These are phyloP conservation scores for Desmodesmus armatus DNA, from an alignment of 139 green algal genomes.

Conservation along the genomic window DNA sequence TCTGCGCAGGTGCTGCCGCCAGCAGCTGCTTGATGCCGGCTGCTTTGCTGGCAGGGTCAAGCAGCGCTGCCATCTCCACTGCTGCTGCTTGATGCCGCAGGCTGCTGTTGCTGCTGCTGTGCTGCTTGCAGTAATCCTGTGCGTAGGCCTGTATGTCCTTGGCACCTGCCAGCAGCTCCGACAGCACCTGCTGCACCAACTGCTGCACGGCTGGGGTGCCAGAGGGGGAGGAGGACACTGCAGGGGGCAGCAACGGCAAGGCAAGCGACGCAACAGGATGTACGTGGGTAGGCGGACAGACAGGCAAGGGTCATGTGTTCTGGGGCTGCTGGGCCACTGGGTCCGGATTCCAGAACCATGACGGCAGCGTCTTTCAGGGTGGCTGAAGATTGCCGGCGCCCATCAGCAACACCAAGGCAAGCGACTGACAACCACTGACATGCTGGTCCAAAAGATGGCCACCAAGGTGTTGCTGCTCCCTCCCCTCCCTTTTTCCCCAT, in stretches of 20 bases:
- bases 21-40: constrained; percentile 40
- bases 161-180: constrained; percentile 57
- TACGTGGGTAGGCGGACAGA: too few relatives aligned
- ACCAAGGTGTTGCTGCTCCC: too few relatives aligned
- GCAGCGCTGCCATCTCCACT: constrained; percentile 55
- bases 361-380: too few relatives aligned
- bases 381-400: too few relatives aligned
- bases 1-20: background rate
- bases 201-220: constrained; percentile 52
- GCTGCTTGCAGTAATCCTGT: constrained; percentile 40
- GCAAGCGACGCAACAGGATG: background rate
- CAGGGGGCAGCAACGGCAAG: background rate
- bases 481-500: too few relatives aligned
- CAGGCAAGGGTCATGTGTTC: too few relatives aligned
- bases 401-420: background rate
- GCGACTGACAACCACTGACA: too few relatives aligned
- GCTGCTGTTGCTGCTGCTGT: constrained; percentile 36
- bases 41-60: constrained; percentile 44
- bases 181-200: constrained; percentile 54
- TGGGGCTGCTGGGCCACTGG: too few relatives aligned
- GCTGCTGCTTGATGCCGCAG: constrained; percentile 63
- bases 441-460: too few relatives aligned
- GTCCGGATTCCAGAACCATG: too few relatives aligned
- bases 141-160: constrained; percentile 55
- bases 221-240: constrained; percentile 7